Evolutionary conservation across 257 asterid genomes (phyloP), one percentile per base, ranked within the genome.

Genomic region (Solanum virginianum): DNA sequence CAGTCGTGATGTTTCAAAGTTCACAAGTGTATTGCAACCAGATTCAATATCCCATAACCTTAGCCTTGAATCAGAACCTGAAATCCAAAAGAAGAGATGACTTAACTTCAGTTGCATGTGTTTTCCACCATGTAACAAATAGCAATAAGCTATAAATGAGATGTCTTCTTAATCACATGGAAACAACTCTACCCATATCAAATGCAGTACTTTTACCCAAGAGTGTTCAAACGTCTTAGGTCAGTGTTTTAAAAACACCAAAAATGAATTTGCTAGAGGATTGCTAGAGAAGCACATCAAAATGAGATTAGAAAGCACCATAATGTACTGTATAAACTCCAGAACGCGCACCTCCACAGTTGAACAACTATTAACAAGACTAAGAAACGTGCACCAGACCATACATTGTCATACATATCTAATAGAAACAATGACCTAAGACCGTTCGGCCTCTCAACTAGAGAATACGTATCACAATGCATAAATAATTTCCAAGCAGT

Each of bases 41-140:
- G 99, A 92, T 83, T 94, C 98, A 86, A 94, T 90, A 87, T 96
- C 99, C 99, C 98, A 96, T 89, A 96, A 87, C 89, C 97, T 95
- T 89, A 96, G 86, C 91, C 99, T 92, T 51, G 99, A 95, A 93
- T 95, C 99, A 87, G 99, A 95, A 87, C 99, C 99, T 94, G 95
- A 85, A 88, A 89, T 85, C 68, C 83, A 60, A 6, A 53, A 26
- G 65, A 51, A 29, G 11, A 29, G 49, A 79, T 26, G 29, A 26
- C 16, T 75, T 49, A 16, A 17, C 65, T 51, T 53, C 80, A 72
- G 57, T 72, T 22, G 41, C 4, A 0, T 4, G 49, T 29, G 13
- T 53, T 53, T 17, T 56, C 15, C 26, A 53, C 47, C 49, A 53
- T 26, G 65, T 26, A 79, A 29, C 65, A 8, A 26, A 79, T 51